phyloP scores from a whole-genome alignment of 169 alveolate genomes.

The Hepatocystis sp. region DNA sequence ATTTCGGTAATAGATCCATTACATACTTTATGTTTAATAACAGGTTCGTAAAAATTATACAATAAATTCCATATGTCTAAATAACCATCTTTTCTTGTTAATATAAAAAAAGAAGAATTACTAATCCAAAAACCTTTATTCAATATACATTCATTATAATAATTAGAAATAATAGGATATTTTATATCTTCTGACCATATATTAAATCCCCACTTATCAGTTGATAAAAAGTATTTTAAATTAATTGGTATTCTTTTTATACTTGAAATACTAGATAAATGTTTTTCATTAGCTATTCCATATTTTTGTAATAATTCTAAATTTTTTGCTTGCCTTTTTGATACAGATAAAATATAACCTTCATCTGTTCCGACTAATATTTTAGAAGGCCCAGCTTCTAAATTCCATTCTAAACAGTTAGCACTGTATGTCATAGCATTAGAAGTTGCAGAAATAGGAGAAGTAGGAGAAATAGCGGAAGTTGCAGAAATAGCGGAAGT shows the following conservation, averaged over 20 bases:
- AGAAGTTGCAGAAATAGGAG: too few species aligned
- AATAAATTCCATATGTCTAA: conserved; percentile 66
- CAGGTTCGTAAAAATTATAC: conserved; percentile 54
- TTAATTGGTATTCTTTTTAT: conserved; percentile 56
- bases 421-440: too few species aligned
- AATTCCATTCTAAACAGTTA: conserved; percentile 58
- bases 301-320: conserved; percentile 60
- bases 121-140: conserved; percentile 62
- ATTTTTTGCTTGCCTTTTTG: conserved; percentile 63
- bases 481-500: too few species aligned
- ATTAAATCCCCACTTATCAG: conserved; percentile 75
- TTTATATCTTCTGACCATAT: conserved; percentile 74
- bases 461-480: too few species aligned
- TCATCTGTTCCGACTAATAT: conserved; percentile 66
- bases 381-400: conserved; percentile 76
- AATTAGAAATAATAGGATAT: conserved; percentile 62
- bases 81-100: conserved; percentile 70
- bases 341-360: conserved; percentile 60
- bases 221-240: conserved; percentile 51
- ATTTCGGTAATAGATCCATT: conserved; percentile 54
- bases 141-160: conserved; percentile 53
- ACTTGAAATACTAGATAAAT: conserved; percentile 50
- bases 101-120: conserved; percentile 58
- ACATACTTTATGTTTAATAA: conserved; percentile 63
- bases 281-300: conserved; percentile 65